Base-by-base conservation (phyloP, 2,329 filamentous ascomycete genomes). In the Penicillium brasilianum region DNA sequence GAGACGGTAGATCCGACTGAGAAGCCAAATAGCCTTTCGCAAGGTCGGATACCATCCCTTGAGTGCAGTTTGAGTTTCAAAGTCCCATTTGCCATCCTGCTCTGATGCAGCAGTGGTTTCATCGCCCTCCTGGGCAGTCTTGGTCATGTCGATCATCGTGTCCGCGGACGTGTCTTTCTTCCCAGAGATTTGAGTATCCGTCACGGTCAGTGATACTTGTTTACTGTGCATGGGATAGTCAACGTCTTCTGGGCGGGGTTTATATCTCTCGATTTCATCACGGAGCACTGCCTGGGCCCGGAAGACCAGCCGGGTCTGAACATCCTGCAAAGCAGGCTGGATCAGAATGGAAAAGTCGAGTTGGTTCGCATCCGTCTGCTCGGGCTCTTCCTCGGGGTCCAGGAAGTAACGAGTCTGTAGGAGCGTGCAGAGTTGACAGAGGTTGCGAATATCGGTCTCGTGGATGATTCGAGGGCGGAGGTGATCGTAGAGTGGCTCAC, bases 1-100 rank as follows among this genome's bases (percentile, higher is more conserved):
- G 43, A 90, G 83, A 9, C 87, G 83, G 72, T 90, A 90, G 66
- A 90, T 90, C 57, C 87, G 84, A 64, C 87, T 89, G 20, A 90
- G 81, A 3, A 90, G 78, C 85, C 87, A 89, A 28, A 90, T 87
- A 2, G 88, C 87, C 76, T 88, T 89, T 53, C 85, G 81, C 18
- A 90, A 76, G 0, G 88, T 90, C 1, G 88, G 87, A 71, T 90
- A 90, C 86, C 87, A 89, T 48, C 83, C 84, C 67, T 82, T 78
- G 66, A 86, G 83, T 0, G 82, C 81, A 20, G 85, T 82, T 64
- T 87, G 84, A 1, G 83, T 83, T 61, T 85, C 84, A 66, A 85
- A 84, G 55, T 80, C 81, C 81, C 81, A 85, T 34, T 81, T 78
- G 2, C 77, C 70, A 59, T 83, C 81, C 56, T 74, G 75, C 34